A percentile compares a stretch with the other conserved stretches of the same genome.
Conservation (phyloP, 2,329 filamentous ascomycete genomes). For the Fusarium caatingaense region DNA sequence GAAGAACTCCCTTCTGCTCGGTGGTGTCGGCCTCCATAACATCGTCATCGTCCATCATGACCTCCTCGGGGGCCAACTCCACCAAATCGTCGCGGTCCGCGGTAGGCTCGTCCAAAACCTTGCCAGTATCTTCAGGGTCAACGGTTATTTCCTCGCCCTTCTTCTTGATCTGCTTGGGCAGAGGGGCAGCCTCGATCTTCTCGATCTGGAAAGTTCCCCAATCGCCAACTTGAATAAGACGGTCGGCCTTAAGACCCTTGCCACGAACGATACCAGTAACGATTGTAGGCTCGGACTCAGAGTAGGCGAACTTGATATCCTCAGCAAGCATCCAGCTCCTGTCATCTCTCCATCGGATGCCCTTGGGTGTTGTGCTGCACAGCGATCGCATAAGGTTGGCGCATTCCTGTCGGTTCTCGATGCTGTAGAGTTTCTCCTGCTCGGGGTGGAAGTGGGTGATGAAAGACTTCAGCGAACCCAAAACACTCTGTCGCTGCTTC, state of each 20-base stretch:
- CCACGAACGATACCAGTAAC: conserved; percentile 89
- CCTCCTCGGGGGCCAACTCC: conserved; percentile 87
- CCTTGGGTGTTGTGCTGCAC: conserved; percentile 92
- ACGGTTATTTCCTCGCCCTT: conserved; percentile 78
- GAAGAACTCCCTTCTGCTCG: conserved; percentile 84
- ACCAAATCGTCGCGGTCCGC: conserved; percentile 86
- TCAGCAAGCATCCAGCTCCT: conserved; percentile 96
- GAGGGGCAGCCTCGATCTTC: conserved; percentile 83
- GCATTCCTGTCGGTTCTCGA: conserved; percentile 90
- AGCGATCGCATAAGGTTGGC: conserved; percentile 90
- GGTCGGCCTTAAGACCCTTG: conserved; percentile 86
- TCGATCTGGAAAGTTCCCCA: conserved; percentile 95
- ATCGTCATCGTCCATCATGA: conserved; percentile 74
- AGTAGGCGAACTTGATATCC: conserved; percentile 76
- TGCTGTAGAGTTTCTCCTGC: conserved; percentile 88
- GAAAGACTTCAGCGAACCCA: conserved; percentile 88
- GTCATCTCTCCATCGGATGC: conserved; percentile 94
- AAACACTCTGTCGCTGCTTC: conserved; percentile 80
- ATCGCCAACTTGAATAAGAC: conserved; percentile 89
- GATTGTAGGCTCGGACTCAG: conserved; percentile 71
- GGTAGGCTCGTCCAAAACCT: conserved; percentile 76
- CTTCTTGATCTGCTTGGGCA: conserved; percentile 69
- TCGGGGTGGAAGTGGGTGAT: conserved; percentile 95
- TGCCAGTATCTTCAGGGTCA: conserved; percentile 68
- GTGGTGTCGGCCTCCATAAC: conserved; percentile 52